Base-by-base conservation (phyloP, 148 eudicot species). In the Cornus kousa region DNA sequence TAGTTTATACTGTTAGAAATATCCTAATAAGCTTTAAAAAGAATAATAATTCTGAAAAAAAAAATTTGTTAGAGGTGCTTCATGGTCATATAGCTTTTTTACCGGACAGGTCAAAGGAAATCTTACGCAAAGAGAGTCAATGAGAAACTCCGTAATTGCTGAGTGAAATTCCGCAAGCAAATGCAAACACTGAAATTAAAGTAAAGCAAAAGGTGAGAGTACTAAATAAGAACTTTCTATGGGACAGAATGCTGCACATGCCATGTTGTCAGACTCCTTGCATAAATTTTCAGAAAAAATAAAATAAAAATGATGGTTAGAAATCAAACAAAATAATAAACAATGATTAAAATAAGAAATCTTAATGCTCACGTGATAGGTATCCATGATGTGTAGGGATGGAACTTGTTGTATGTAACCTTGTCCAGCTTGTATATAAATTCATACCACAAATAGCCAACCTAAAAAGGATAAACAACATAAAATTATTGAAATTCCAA, bases 351-450 rank as follows among this genome's bases (percentile, higher is more conserved):
- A 31, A 40, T 35, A 70, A 66, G 12, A 31, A 43, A 1, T 67
- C 71, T 14, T 19, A 53, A 67, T 69, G 73, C 96, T 59, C 70
- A 95, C 99, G 93, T 93, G 79, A 95, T 95, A 4, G 99, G 99
- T 62, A 95, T 95, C 99, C 99, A 95, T 71, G 99, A 95, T 67
- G 99, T 95, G 91, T 93, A 93, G 74, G 99, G 99, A 82, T 95
- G 99, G 82, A 68, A 85, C 87, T 93, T 95, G 91, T 93, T 95
- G 86, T 95, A 95, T 59, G 97, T 74, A 78, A 90, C 82, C 83
- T 92, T 95, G 86, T 95, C 99, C 85, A 93, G 83, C 91, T 90
- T 95, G 92, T 95, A 95, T 32, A 93, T 89, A 83, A 86, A 93
- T 78, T 95, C 99, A 76, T 89, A 93, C 99, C 99, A 95, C 81